Evolutionary conservation across 1,139 yeast genomes (phyloP), one percentile per base, ranked within the genome.

Genomic region (Suhomyces maxii): DNA sequence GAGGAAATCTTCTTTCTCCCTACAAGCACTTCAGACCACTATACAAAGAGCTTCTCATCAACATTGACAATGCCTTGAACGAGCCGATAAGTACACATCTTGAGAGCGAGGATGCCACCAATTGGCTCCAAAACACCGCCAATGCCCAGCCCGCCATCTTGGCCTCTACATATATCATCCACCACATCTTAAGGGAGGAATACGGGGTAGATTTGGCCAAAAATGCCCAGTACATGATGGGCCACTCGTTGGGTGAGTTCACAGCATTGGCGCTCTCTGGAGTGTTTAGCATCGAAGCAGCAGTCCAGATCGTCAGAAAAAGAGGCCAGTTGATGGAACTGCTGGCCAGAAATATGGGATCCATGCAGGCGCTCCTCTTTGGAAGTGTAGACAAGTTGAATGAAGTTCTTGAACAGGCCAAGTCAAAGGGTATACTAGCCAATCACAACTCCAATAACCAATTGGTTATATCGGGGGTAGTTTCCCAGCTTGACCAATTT

Each of bases 131-230:
- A 12, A 48, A 47, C 10, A 81, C 87, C 1, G 63, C 77, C 39
- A 74, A 79, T 56, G 85, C 86, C 12, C 88, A 83, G 64, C 87
- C 87, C 1, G 80, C 85, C 32, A 78, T 83, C 14, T 62, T 83
- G 36, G 68, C 80, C 3, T 65, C 82, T 7, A 71, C 83, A 3
- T 69, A 66, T 48, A 63, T 77, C 8, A 63, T 73, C 12, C 57
- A 63, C 49, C 57, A 67, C 42, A 53, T 73, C 3, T 48, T 75
- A 35, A 53, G 61, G 37, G 49, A 58, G n/a, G 53, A 55, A 7
- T 58, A 55, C 44, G 66, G 60, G 7, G 40, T 63, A 28, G 43
- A 45, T 30, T 52, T 72, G 28, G 57, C 61, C 8, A 42, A 54
- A 13, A 50, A 57, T 11, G 57, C 65, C n/a, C 39, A 51, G 9